Base-by-base conservation (phyloP, 2,329 filamentous ascomycete genomes). In the Aureobasidium sp. region DNA sequence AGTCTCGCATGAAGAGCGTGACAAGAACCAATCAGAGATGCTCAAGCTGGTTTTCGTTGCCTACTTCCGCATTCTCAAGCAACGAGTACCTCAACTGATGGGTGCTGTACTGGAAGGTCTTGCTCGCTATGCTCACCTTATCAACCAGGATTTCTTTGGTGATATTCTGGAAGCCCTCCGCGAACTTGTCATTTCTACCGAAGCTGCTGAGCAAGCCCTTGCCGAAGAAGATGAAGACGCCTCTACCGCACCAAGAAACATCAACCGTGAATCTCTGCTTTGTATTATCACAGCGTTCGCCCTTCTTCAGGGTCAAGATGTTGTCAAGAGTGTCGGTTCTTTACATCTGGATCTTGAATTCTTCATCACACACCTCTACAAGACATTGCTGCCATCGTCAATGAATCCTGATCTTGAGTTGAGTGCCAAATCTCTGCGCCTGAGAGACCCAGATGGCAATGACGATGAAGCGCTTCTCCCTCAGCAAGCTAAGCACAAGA, bases 101-200 rank as follows among this genome's bases (percentile, higher is more conserved):
- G 94, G 94, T n/a, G 92, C 93, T 15, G 92, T 97, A 0, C 83
- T 99, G 5, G 94, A 97, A 78, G 94, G 94, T 32, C 79, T 99
- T 26, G 92, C 93, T 56, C 92, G 92, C 72, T 99, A 96, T 72
- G 87, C 92, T 3, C 94, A 97, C 73, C 82, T 99, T 64, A 99
- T 99, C 81, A 99, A 99, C 77, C 92, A 99, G 72, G 91, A 99
- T 72, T 97, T 99, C 79, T 99, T 99, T 70, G 94, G 93, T 32
- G 94, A 99, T 72, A 82, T 99, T 34, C 84, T 99, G 12, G 94
- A 97, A 76, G 93, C 92, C 0, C 81, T 99, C 43, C 95, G 96
- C 74, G 94, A 99, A 66, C 83, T 99, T 48, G 93, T 97, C 69
- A 84, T 85, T 4, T 85, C 92, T 67, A 88, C 89, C 59, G 74